Conservation (phyloP, 805 yeast genomes). For the Wickerhamiella sorbophila region DNA sequence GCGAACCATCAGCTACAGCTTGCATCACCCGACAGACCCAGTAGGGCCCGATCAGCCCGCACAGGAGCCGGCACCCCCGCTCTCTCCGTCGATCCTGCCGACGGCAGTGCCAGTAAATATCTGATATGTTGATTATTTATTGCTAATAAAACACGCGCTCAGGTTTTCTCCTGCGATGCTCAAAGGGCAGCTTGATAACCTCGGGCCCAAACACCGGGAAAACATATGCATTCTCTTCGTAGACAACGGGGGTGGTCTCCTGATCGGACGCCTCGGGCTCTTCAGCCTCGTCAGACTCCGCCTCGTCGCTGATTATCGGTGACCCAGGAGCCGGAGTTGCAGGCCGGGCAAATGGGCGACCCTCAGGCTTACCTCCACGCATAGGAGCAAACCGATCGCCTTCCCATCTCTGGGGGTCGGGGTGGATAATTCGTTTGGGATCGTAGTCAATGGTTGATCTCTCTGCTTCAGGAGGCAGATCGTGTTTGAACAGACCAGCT, state of each 20-base stretch:
- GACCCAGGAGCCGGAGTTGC: constrained; percentile 7
- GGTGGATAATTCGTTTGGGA: constrained; percentile 7
- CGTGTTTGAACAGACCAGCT: constrained; percentile 1
- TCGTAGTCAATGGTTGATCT: constrained; percentile 1
- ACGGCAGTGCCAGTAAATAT: not conserved
- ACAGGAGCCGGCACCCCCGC: not conserved
- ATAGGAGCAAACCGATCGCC: constrained; percentile 16
- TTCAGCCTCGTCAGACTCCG: constrained; percentile 3
- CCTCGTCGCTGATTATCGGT: constrained; percentile 4
- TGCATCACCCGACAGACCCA: not conserved
- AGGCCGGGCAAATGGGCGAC: constrained; percentile 2
- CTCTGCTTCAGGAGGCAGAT: constrained; percentile 2
- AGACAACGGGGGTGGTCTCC: not conserved
- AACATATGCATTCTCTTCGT: constrained; percentile 6
- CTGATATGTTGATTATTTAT: too few species aligned
- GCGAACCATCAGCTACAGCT: not conserved
- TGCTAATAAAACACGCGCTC: constrained; percentile 10
- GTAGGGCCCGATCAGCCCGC: too few species aligned
- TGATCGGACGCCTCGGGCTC: not conserved
- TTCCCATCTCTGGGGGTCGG: constrained; percentile 17
- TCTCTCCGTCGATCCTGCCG: not conserved
- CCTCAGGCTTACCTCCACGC: not conserved
- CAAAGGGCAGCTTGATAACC: constrained; percentile 16
- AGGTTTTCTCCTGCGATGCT: constrained; percentile 6
- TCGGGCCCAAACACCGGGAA: constrained; percentile 15